phyloP scores from a whole-genome alignment of 2,329 filamentous ascomycete genomes.

The Penicillium palitans region DNA sequence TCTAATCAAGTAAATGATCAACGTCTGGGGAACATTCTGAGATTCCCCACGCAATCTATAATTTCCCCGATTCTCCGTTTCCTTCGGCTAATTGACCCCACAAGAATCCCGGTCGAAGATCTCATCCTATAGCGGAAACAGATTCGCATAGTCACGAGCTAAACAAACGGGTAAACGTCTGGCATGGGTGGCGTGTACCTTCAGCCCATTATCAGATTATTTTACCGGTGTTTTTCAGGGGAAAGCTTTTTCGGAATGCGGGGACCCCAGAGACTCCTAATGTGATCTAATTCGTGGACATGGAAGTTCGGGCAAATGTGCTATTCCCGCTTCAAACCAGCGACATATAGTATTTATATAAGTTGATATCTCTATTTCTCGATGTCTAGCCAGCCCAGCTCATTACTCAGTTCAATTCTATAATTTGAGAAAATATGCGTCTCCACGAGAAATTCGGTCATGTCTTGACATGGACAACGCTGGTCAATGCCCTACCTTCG shows the following conservation, averaged over 20 bases:
- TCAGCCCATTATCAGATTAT: not conserved
- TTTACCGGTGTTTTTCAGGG: not conserved
- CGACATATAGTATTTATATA: not conserved
- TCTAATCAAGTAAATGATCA: not conserved
- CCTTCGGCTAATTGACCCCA: not conserved
- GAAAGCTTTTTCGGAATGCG: not conserved
- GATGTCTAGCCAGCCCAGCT: not conserved
- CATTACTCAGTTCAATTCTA: not conserved
- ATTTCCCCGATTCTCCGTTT: conserved; percentile 2
- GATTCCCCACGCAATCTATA: not conserved
- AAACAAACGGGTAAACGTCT: not conserved
- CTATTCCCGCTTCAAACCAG: not conserved
- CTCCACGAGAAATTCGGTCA: not conserved
- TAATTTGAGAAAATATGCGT: not conserved
- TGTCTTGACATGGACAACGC: not conserved
- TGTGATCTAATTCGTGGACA: not conserved
- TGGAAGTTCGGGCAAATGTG: not conserved
- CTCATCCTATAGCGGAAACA: not conserved
- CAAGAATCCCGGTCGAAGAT: not conserved
- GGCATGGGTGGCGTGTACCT: not conserved
- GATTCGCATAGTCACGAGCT: not conserved
- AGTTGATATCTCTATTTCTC: not conserved
- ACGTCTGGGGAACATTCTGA: not conserved
- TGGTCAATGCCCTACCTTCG: not conserved
- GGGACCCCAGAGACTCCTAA: not conserved